phyloP scores from a whole-genome alignment of 148 eudicot genomes.

The Camellia japonica region DNA sequence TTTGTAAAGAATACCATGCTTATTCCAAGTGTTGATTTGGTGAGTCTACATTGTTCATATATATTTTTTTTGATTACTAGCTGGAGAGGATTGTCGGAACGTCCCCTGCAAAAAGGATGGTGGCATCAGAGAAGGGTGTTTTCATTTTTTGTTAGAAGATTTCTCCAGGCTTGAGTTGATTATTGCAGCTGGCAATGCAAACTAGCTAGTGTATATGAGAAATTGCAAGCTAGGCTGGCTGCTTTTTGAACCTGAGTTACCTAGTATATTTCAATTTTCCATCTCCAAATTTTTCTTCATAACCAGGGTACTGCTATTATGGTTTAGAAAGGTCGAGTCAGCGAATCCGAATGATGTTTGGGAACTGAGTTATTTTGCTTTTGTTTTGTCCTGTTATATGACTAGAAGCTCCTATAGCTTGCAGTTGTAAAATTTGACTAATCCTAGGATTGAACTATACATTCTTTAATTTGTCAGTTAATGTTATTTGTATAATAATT shows the following conservation, averaged over 20 bases:
- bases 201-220: neutral
- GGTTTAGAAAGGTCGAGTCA: too few species aligned
- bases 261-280: too few species aligned
- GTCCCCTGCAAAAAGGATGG: conserved; percentile 72
- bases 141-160: conserved; percentile 53
- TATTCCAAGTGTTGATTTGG: neutral
- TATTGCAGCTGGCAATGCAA: neutral
- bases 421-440: too few species aligned
- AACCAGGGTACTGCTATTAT: too few species aligned
- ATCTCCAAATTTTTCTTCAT: too few species aligned
- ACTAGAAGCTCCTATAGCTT: too few species aligned
- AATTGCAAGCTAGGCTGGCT: neutral
- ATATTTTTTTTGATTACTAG: conserved; percentile 28
- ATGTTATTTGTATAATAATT: too few species aligned
- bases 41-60: neutral
- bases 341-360: too few species aligned
- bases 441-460: too few species aligned
- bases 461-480: too few species aligned
- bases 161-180: neutral
- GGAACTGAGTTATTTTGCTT: too few species aligned
- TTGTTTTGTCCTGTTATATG: too few species aligned
- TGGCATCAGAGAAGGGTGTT: conserved; percentile 57
- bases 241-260: neutral
- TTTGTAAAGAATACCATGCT: neutral
- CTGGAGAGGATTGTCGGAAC: conserved; percentile 91